Evolutionary conservation across 768 basidiomycete genomes (phyloP), one percentile per base, ranked within the genome.

Genomic region (Termitomyces sp.): DNA sequence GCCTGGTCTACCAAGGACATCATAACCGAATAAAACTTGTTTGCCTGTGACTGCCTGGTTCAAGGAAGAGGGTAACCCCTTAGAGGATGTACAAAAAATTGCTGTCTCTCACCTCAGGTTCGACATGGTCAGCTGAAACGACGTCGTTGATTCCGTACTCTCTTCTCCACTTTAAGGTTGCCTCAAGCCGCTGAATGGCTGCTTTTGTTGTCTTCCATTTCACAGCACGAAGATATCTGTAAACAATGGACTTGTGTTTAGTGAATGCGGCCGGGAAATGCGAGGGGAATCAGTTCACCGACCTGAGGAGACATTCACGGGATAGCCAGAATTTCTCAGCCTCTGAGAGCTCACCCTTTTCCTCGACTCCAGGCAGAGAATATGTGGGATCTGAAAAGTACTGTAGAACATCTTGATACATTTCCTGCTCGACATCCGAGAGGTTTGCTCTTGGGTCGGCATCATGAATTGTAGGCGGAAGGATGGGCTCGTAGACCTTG

Each of bases 241-340:
- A 38, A 51, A 38, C 16, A 54, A 10, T 40, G 8, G 40, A 41
- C 35, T 6, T 35, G 32, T 52, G 40, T 16, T n/a, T 13, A 14
- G 18, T 11, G n/a, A 40, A 53, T 24, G 18, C 10, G 38, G n/a
- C n/a, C 40, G n/a, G 40, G 36, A 57, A 2, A 50, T 9, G 36
- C 24, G 30, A 53, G 11, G 6, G 43, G 18, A 5, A 26, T 18
- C 4, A 9, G 41, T 6, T 46, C n/a, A 60, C 72, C 33, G 59
- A 87, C 78, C 91, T 78, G 44, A 88, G 74, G 41, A 92, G 68
- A 69, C 88, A 90, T 61, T 92, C 91, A 65, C 80, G 79, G 2
- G 87, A 87, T 71, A 93, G 74, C 89, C 90, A 93, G 68, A 89
- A 89, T 70, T 82, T 83, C 67, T 93, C 92, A 35, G 74, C 79